A percentile compares a stretch with the other conserved stretches of the same genome.
These are phyloP conservation scores for Scopulariopsis brevicaulis DNA, from an alignment of 2,329 filamentous ascomycete species.

Conservation along the genomic window DNA sequence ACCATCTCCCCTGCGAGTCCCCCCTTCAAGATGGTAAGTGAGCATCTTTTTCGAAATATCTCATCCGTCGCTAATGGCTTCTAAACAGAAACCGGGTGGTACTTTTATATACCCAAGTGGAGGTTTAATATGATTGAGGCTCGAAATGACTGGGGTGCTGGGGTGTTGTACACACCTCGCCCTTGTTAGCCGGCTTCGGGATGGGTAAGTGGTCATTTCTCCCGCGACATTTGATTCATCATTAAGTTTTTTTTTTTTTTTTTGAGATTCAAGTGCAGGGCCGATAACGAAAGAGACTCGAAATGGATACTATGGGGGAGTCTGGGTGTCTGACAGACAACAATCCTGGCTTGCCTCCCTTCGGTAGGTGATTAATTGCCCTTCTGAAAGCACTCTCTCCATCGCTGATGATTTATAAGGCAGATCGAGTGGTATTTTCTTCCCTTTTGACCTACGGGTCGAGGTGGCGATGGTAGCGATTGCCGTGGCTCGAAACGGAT, in stretches of 20 bases:
- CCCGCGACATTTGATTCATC: no score
- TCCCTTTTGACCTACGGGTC: no score
- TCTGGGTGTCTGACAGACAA: not conserved
- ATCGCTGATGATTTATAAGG: not conserved
- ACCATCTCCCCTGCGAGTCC: no score
- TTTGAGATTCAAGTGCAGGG: no score
- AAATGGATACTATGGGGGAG: not conserved
- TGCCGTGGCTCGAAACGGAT: not conserved
- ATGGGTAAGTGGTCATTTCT: no score
- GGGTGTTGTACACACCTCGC: not conserved
- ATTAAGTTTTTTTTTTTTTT: no score
- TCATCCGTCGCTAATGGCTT: no score
- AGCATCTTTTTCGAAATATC: no score
- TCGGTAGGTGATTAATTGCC: not conserved
- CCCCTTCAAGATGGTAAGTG: no score
- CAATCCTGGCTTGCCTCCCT: not conserved
- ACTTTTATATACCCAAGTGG: not conserved
- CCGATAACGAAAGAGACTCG: not conserved
- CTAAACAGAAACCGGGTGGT: no score
- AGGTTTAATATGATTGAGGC: not conserved
- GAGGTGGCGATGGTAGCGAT: not conserved
- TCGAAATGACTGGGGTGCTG: not conserved
- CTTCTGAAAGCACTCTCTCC: not conserved
- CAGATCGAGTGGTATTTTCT: no score
- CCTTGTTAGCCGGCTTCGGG: not conserved